Percentiles rank a stretch among this genome's conserved stretches.
Conservation (phyloP, 2,329 filamentous ascomycete genomes). For the Pleoardoris graminearum region DNA sequence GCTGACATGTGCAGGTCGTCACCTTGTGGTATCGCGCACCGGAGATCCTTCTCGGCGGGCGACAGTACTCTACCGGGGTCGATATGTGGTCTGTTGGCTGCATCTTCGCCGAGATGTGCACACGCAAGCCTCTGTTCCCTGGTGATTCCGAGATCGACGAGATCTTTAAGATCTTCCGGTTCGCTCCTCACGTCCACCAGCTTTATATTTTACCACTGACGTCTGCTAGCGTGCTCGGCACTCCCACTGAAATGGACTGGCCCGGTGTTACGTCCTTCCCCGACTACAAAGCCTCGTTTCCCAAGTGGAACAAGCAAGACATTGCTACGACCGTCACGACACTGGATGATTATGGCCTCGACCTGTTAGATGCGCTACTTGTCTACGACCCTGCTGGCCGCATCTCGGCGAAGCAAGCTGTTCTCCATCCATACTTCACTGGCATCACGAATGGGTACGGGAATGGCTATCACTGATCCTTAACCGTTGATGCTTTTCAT, state of each 20-base stretch:
- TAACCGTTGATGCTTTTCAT: conserved; percentile 30
- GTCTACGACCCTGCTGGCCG: conserved; percentile 86
- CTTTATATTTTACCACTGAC: conserved; percentile 13
- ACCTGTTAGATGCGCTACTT: conserved; percentile 71
- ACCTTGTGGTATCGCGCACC: conserved; percentile 92
- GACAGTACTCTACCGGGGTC: conserved; percentile 90
- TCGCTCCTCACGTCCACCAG: conserved; percentile 30
- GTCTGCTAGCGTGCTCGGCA: conserved; percentile 64
- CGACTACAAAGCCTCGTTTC: conserved; percentile 90
- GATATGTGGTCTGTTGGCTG: conserved; percentile 96
- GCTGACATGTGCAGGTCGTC: conserved; percentile 63
- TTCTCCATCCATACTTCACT: conserved; percentile 80
- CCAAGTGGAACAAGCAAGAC: conserved; percentile 80
- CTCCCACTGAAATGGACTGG: conserved; percentile 80
- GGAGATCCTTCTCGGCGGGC: conserved; percentile 85
- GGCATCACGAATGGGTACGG: conserved; percentile 50
- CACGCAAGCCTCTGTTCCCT: conserved; percentile 87
- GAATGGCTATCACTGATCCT: conserved; percentile 38
- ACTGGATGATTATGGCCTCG: conserved; percentile 72
- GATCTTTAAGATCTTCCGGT: conserved; percentile 95
- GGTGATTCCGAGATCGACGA: conserved; percentile 93
- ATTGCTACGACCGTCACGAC: conserved; percentile 68
- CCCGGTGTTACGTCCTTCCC: conserved; percentile 93
- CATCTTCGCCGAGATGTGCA: conserved; percentile 97
- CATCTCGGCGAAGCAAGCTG: conserved; percentile 87